A percentile compares a stretch with the other conserved stretches of the same genome.
Evolutionary conservation across 257 asterid species (phyloP).

Genomic region (Dorcoceras hygrometricum): DNA sequence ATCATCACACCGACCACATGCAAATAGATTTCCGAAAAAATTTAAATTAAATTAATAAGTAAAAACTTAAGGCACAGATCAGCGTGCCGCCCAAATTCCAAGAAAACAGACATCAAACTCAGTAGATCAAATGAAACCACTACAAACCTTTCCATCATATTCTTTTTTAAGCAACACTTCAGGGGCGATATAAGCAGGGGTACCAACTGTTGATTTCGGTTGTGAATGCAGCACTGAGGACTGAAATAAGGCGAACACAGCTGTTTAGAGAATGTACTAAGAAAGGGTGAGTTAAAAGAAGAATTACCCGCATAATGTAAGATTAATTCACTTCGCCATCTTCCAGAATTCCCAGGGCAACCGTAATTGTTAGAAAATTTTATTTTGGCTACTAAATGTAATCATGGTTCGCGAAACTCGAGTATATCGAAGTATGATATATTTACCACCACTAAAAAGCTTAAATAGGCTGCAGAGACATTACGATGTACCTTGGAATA

Average conservation of each 20-base stretch:
- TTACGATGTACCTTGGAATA: constrained; percentile 74
- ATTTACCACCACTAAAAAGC: background rate
- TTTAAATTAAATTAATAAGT: background rate
- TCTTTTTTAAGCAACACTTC: constrained; percentile 94
- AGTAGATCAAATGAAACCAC: background rate
- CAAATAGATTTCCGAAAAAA: background rate
- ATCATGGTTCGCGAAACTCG: background rate
- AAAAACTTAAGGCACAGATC: background rate
- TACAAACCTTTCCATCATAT: constrained; percentile 84
- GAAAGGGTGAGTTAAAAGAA: constrained; percentile 3
- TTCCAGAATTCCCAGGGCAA: background rate
- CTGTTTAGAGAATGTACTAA: background rate
- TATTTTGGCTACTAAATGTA: background rate
- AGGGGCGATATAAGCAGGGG: constrained; percentile 99
- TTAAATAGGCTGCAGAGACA: background rate
- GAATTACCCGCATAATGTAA: background rate
- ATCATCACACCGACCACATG: background rate
- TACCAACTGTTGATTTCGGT: constrained; percentile 99
- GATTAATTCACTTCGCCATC: background rate
- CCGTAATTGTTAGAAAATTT: background rate
- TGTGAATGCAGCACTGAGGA: constrained; percentile 98
- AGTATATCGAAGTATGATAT: background rate
- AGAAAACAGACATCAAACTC: constrained; percentile 4
- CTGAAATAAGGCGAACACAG: constrained; percentile 37
- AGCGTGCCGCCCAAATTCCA: background rate